phyloP scores from a whole-genome alignment of 2,329 filamentous ascomycete genomes.

The Aspergillus pseudoterreus region DNA sequence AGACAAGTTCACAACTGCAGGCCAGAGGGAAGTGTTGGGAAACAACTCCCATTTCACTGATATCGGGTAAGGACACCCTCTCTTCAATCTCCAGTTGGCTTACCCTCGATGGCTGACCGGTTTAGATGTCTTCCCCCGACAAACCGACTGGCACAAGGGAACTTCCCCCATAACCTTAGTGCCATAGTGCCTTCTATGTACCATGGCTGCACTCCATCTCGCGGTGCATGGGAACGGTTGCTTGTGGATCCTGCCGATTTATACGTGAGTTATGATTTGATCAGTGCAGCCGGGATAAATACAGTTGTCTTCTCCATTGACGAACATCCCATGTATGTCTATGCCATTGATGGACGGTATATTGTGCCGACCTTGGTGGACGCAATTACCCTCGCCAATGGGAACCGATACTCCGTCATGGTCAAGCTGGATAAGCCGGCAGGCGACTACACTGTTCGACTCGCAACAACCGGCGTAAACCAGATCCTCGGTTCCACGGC shows the following conservation, averaged over 20 bases:
- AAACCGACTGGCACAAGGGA: conserved; percentile 11
- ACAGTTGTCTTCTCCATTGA: conserved; percentile 47
- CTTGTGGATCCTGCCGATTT: conserved; percentile 29
- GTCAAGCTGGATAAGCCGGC: conserved; percentile 41
- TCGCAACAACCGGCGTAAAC: conserved; percentile 45
- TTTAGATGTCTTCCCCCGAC: conserved; percentile 17
- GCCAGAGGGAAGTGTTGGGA: conserved; percentile 9
- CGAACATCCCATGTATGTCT: conserved; percentile 38
- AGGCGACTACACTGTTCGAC: conserved; percentile 53
- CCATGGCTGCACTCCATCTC: conserved; percentile 44
- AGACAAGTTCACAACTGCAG: conserved; percentile 28
- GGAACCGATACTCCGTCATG: conserved; percentile 35
- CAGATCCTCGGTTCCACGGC: conserved; percentile 55
- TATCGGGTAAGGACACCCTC: conserved; percentile 11
- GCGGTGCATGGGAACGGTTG: conserved; percentile 45
- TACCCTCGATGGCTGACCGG: background rate
- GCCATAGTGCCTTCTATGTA: conserved; percentile 23
- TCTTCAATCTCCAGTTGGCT: background rate
- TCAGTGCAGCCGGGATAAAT: conserved; percentile 49
- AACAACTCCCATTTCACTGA: conserved; percentile 15
- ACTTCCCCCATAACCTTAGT: conserved; percentile 16
- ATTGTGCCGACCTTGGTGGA: conserved; percentile 33
- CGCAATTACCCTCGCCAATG: conserved; percentile 24
- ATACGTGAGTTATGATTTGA: conserved; percentile 52
- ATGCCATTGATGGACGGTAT: conserved; percentile 39